Base-by-base conservation (phyloP, 1,139 yeast genomes). In the Ogataea hybrid region DNA sequence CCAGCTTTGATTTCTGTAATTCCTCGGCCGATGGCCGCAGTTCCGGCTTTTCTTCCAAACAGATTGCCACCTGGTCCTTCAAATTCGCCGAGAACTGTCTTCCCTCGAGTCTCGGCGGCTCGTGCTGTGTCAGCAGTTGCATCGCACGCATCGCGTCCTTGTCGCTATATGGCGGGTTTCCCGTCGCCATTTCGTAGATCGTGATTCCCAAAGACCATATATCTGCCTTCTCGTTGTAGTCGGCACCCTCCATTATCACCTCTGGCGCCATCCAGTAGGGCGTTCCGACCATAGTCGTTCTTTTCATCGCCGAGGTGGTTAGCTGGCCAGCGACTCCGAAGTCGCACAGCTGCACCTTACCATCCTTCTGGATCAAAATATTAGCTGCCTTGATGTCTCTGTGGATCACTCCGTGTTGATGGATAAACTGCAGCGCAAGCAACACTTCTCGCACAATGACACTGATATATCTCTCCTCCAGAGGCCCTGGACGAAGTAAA, bases 211-310 rank as follows among this genome's bases (percentile, higher is more conserved):
- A 65, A 0, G 97, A 88, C 98, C 98, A 94, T 5, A 92, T 79
- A 61, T 94, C 98, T 0, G 98, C 97, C 55, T 86, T 79, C 57
- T 75, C 85, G 51, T 89, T 83, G 62, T 94, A 95, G 7, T 58
- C 53, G 8, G 63, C 61, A 25, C 98, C 98, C 61, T 92, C 97
- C 59, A 90, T 78, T 33, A 92, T 92, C 20, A 92, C 98, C 62
- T 92, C 98, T 0, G 98, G 98, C 0, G 98, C 98, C 99, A 94
- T 94, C 99, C 99, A 94, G 62, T 90, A 94, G 0, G 98, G 98
- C 0, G 99, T 94, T 5, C 99, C 99, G 0, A 96, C 97, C 79
- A 92, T 89, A 1, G 98, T 92, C 32, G 92, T 87, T 56, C 98
- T 74, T 59, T 90, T 85, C 37, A 81, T 64, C 25, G 82, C 81